phyloP scores from a whole-genome alignment of 345 rosid species.

The Eucalyptus lansdowneana region DNA sequence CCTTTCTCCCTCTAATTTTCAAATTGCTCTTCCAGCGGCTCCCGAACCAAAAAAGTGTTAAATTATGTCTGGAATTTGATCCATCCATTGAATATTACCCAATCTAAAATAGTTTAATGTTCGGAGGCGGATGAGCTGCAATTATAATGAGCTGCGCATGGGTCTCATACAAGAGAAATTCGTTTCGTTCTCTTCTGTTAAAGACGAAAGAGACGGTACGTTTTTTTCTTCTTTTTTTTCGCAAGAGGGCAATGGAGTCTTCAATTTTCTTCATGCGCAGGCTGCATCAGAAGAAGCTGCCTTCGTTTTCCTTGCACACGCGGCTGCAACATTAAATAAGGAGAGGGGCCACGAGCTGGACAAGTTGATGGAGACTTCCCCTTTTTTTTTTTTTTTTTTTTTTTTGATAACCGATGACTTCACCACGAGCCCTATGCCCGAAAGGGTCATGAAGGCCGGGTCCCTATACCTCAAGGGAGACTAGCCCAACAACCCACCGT shows the following conservation, averaged over 20 bases:
- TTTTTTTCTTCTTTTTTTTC: background rate
- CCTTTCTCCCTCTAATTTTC: background rate
- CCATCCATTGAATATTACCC: too few relatives aligned
- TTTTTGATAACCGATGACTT: rapidly evolving
- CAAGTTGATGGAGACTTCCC: background rate
- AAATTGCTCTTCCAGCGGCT: background rate
- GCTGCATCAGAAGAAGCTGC: background rate
- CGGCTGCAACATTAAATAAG: background rate
- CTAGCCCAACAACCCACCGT: rapidly evolving
- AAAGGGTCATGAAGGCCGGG: rapidly evolving
- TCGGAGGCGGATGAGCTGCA: background rate
- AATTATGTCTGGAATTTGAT: too few relatives aligned
- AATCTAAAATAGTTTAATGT: too few relatives aligned
- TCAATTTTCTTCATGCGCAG: background rate
- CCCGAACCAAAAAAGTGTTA: background rate
- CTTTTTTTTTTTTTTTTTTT: too few relatives aligned
- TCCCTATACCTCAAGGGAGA: rapidly evolving
- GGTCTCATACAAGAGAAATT: background rate
- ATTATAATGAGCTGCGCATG: too few relatives aligned
- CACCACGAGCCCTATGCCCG: rapidly evolving
- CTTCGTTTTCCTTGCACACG: background rate
- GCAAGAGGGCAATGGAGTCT: background rate
- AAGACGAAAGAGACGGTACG: background rate
- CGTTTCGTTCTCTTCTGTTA: background rate
- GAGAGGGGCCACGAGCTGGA: background rate